Conservation (phyloP, 345 rosid species). For the Garcia nutans region DNA sequence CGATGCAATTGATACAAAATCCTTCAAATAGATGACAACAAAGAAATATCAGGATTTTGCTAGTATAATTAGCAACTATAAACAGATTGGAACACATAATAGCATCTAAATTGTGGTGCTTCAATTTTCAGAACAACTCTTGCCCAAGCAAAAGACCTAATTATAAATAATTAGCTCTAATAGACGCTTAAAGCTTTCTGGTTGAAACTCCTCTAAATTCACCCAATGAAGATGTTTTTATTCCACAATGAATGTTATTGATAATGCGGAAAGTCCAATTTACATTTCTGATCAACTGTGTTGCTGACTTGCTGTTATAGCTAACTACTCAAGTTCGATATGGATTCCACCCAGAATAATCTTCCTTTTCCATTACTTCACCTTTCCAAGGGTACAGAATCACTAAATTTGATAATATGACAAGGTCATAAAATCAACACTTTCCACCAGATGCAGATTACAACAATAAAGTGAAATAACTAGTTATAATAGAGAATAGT, state of each 20-base stretch:
- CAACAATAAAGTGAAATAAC: background rate
- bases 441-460: background rate
- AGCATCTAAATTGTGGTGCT: background rate
- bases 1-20: background rate
- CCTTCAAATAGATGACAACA: background rate
- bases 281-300: background rate
- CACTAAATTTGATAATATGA: background rate
- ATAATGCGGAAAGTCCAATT: background rate
- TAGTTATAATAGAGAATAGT: background rate
- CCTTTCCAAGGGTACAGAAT: background rate
- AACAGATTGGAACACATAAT: background rate
- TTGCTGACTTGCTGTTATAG: too few relatives aligned
- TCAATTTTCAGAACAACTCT: slow-evolving; percentile 1
- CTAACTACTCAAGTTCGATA: too few relatives aligned
- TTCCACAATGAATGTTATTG: background rate
- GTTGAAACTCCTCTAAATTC: background rate
- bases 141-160: background rate
- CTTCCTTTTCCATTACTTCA: too few relatives aligned
- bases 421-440: background rate
- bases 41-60: background rate
- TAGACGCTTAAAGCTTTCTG: background rate
- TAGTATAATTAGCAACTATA: background rate
- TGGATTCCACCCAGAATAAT: too few relatives aligned
- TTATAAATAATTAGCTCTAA: background rate
- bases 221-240: background rate